phyloP scores from a whole-genome alignment of 116 monocot species.

The Phalaenopsis hybrid region DNA sequence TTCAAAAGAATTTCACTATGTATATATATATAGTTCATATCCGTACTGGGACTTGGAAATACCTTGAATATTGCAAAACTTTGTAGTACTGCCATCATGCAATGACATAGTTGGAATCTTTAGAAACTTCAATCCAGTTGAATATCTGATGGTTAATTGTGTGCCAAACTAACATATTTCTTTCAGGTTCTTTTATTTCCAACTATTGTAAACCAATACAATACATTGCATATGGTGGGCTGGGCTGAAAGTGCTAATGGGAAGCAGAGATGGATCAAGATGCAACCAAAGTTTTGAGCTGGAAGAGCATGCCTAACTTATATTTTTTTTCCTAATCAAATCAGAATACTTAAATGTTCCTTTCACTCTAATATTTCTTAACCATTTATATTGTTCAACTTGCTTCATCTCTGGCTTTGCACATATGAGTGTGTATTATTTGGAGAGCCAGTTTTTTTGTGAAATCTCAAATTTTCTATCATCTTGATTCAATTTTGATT shows the following conservation, averaged over 20 bases:
- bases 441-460: background rate
- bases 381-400: background rate
- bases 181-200: background rate
- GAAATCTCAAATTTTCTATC: background rate
- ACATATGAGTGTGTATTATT: background rate
- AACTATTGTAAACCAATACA: background rate
- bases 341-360: background rate
- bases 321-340: background rate
- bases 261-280: background rate
- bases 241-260: background rate
- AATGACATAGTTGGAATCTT: background rate
- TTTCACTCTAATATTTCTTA: background rate
- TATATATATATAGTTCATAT: too few species aligned
- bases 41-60: too few species aligned
- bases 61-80: background rate
- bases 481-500: too few species aligned
- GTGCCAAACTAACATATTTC: background rate
- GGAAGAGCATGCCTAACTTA: too few species aligned
- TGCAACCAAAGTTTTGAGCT: background rate
- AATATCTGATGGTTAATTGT: background rate
- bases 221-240: background rate
- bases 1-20: too few species aligned
- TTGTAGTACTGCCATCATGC: background rate
- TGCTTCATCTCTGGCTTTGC: background rate
- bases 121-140: background rate